A percentile compares a stretch with the other conserved stretches of the same genome.
phyloP scores from a whole-genome alignment of 1,284 basidiomycete species.

The Tilletia setariae region DNA sequence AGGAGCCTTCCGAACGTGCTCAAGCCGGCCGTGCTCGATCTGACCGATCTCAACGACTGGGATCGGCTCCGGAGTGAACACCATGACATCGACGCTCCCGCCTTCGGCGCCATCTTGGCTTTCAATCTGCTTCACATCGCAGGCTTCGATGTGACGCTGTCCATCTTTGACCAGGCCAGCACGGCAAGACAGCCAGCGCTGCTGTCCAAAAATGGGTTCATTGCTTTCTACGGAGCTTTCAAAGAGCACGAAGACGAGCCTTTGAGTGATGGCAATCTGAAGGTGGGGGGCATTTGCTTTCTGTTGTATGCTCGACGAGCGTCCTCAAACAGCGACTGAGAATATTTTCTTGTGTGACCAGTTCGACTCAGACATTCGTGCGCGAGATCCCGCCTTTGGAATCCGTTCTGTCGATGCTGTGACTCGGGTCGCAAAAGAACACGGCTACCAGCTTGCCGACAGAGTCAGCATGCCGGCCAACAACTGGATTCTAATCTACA shows the following conservation, averaged over 20 bases:
- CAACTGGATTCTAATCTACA: constrained; percentile 41
- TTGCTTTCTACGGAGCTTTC: constrained; percentile 39
- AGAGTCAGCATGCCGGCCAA: constrained; percentile 32
- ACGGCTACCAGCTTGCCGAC: constrained; percentile 29
- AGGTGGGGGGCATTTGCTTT: constrained; percentile 15
- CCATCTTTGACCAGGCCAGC: constrained; percentile 27
- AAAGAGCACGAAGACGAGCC: constrained; percentile 27
- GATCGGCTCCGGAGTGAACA: constrained; percentile 14
- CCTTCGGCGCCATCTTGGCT: constrained; percentile 28
- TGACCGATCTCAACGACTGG: constrained; percentile 30
- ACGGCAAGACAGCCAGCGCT: neutral
- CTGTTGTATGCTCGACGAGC: neutral
- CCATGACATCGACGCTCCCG: neutral
- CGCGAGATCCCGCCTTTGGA: constrained; percentile 29
- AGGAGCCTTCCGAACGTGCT: constrained; percentile 22
- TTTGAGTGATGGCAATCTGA: constrained; percentile 29
- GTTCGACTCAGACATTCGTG: constrained; percentile 32
- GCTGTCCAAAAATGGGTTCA: constrained; percentile 26
- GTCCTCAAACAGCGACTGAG: neutral
- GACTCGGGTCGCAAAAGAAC: constrained; percentile 25
- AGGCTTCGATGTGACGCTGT: constrained; percentile 30
- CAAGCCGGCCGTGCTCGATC: constrained; percentile 27
- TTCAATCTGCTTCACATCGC: constrained; percentile 36
- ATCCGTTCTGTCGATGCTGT: constrained; percentile 32
- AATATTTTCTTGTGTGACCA: neutral